A percentile compares a stretch with the other conserved stretches of the same genome.
Conservation (phyloP, 768 basidiomycete species). For the Agrocybe praecox region DNA sequence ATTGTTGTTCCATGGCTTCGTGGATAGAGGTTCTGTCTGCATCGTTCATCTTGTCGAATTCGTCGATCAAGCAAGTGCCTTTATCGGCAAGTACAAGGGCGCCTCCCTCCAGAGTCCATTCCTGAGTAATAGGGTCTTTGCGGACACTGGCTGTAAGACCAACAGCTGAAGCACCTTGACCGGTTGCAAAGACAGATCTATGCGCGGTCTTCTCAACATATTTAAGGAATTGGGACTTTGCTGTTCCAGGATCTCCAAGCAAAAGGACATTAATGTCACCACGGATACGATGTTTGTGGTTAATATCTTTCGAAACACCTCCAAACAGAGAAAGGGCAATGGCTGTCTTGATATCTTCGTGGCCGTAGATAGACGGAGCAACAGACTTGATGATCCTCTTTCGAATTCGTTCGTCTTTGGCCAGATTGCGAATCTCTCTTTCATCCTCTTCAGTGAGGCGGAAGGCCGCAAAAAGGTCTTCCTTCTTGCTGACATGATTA, state of each 20-base stretch:
- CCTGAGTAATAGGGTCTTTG: conserved; percentile 94
- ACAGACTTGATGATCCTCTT: conserved; percentile 99
- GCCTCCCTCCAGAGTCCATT: conserved; percentile 99
- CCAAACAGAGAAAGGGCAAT: conserved; percentile 94
- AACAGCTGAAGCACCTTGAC: conserved; percentile 97
- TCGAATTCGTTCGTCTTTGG: conserved; percentile 91
- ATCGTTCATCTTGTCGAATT: conserved; percentile 99
- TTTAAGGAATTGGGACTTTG: conserved; percentile 98
- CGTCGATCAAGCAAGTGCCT: conserved; percentile 96
- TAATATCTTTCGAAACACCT: conserved; percentile 94
- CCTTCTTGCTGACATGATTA: conserved; percentile 99
- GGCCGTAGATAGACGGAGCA: conserved; percentile 98
- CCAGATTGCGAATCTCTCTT: conserved; percentile 83
- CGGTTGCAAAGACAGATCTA: conserved; percentile 96
- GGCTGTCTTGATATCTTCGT: conserved; percentile 99
- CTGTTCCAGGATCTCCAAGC: conserved; percentile 97
- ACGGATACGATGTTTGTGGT: conserved; percentile 93
- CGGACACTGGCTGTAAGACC: conserved; percentile 99
- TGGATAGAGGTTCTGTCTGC: conserved; percentile 97
- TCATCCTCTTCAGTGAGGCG: conserved; percentile 97
- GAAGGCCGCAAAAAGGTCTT: conserved; percentile 98
- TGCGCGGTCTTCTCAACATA: conserved; percentile 99
- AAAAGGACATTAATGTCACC: conserved; percentile 98
- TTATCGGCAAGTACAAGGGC: conserved; percentile 98
- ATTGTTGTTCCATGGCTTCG: conserved; percentile 99